These are phyloP conservation scores for Abelmoschus esculentus DNA, from an alignment of 345 rosid species.

Conservation along the genomic window DNA sequence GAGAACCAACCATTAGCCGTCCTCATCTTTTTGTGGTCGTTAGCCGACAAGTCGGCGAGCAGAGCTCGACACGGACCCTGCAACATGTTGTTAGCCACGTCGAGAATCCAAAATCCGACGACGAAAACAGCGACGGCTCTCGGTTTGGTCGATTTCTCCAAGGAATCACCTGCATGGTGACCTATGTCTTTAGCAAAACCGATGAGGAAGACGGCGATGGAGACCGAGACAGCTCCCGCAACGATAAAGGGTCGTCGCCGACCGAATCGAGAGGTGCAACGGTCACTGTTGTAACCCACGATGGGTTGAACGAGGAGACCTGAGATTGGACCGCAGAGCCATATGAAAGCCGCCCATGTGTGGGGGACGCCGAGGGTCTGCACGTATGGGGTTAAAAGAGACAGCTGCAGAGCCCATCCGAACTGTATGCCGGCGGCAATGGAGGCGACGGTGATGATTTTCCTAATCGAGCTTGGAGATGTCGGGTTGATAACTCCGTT, in stretches of 20 bases:
- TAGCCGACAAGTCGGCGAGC: constrained; percentile 73
- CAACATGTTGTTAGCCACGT: constrained; percentile 80
- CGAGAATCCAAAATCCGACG: constrained; percentile 88
- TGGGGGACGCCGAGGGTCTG: constrained; percentile 82
- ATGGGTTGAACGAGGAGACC: constrained; percentile 88
- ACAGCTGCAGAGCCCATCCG: constrained; percentile 94
- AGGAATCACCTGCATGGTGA: constrained; percentile 44
- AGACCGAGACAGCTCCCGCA: constrained; percentile 45
- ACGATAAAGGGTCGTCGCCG: constrained; percentile 86
- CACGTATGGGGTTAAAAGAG: constrained; percentile 82
- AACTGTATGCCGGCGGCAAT: constrained; percentile 85
- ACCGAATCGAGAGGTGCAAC: constrained; percentile 70
- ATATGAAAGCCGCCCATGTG: constrained; percentile 78
- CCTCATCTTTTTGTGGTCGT: constrained; percentile 44
- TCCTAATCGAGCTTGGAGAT: constrained; percentile 21
- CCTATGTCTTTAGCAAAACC: constrained; percentile 86
- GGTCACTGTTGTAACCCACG: constrained; percentile 82
- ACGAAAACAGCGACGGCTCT: constrained; percentile 68
- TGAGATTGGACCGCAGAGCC: constrained; percentile 93
- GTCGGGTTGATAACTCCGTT: constrained; percentile 4
- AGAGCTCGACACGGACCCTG: constrained; percentile 83
- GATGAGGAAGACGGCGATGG: constrained; percentile 61
- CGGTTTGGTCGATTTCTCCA: constrained; percentile 29
- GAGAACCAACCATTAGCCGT: constrained; percentile 59
- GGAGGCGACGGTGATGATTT: constrained; percentile 57